These are phyloP conservation scores for Magnolia sinica DNA, from an alignment of 164 flowering plant genomes.

Conservation along the genomic window DNA sequence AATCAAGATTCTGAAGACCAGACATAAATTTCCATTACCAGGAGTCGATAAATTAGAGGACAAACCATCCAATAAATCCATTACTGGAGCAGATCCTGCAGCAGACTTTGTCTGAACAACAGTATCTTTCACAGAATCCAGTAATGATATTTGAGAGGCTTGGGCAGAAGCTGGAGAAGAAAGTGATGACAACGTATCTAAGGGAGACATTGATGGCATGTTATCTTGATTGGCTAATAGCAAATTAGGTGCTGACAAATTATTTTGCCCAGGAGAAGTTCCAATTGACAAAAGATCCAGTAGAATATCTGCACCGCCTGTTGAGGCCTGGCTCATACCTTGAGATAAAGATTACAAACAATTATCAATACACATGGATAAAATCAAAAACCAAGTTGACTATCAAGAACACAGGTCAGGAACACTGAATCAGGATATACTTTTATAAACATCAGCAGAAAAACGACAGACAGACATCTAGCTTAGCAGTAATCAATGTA, in stretches of 20 bases:
- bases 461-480: background rate
- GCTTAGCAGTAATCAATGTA: background rate
- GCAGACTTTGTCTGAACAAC: conserved; percentile 21
- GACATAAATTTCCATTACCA: conserved; percentile 29
- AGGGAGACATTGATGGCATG: conserved; percentile 32
- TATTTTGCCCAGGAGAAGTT: conserved; percentile 45
- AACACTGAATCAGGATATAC: background rate
- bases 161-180: conserved; percentile 36
- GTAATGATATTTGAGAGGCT: conserved; percentile 16
- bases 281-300: conserved; percentile 88
- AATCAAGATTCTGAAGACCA: conserved; percentile 4
- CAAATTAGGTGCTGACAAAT: conserved; percentile 39
- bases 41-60: conserved; percentile 35
- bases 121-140: conserved; percentile 4
- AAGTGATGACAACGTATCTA: conserved; percentile 46
- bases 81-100: conserved; percentile 50
- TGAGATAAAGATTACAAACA: conserved; percentile 10
- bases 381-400: background rate
- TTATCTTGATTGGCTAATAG: conserved; percentile 41
- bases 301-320: conserved; percentile 74
- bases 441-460: background rate
- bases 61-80: conserved; percentile 84
- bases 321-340: conserved; percentile 55
- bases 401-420: background rate
- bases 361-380: conserved; percentile 8